Evolutionary conservation across 495 filamentous ascomycete species (phyloP), one percentile per base, ranked within the genome.

Genomic region (Trichoderma erinaceum): DNA sequence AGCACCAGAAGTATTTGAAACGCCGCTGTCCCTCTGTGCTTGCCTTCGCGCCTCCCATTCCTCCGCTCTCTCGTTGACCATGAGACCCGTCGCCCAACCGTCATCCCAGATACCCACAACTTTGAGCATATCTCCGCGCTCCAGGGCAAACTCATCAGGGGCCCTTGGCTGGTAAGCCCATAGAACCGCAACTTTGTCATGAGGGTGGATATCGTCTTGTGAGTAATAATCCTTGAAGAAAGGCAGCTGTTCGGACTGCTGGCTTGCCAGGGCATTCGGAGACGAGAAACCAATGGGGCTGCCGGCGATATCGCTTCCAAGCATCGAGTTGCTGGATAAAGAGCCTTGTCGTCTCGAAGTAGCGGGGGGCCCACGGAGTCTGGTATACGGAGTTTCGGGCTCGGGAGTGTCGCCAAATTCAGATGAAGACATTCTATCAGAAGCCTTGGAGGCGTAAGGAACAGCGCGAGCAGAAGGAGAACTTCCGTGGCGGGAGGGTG

Each of bases 221-320:
- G 94, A 97, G 78, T 99, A 99, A 76, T 99, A 99, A 73, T 99
- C 95, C 73, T 97, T 97, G 87, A 99, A 99, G 74, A 89, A 93
- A 10, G 90, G 87, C 41, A 99, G 78, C 75, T 97, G 96, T 80
- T 99, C 96, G 0, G 93, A 97, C 74, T 97, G 92, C 68, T 92
- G 90, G 73, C 92, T 96, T 6, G 90, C 86, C 65, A 95, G 74
- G 29, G 89, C 92, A 74, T 89, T 88, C 2, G 92, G 92, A 12
- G 92, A 96, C 13, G 92, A 95, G 75, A 89, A 87, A 68, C 90
- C 89, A 41, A 88, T 87, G 27, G 84, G 89, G 46, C 88, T 93
- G 50, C 83, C 86, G 44, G 93, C 85, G 68, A 90, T 88, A 38
- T 89, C 89, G 32, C 84, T 80, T 11, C 82, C 85, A 12, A 97